Evolutionary conservation across 2,329 filamentous ascomycete species (phyloP).

Genomic region (Alternaria metachromatica): DNA sequence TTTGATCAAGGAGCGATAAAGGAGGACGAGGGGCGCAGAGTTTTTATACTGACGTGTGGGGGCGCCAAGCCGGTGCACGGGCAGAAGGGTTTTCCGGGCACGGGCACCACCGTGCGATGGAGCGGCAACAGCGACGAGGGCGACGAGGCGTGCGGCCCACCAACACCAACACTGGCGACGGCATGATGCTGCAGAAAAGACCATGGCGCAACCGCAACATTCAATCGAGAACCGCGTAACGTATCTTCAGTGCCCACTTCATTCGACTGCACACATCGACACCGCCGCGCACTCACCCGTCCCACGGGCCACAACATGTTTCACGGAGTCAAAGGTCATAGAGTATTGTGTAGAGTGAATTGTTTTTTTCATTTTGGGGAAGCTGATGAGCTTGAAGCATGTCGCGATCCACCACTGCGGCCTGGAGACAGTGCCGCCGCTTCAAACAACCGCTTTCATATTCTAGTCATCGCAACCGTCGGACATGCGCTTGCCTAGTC

Average conservation of each 20-base stretch:
- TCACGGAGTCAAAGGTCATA: neutral
- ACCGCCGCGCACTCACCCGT: neutral
- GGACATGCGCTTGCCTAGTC: constrained; percentile 19
- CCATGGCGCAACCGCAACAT: neutral
- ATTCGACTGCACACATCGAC: neutral
- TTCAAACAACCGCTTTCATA: constrained; percentile 8
- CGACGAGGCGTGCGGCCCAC: neutral
- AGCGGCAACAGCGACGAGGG: neutral
- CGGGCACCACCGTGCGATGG: neutral
- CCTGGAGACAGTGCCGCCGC: constrained; percentile 2
- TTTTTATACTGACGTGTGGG: constrained; percentile 26
- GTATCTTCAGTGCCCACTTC: neutral
- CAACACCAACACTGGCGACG: neutral
- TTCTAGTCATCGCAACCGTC: constrained; percentile 4
- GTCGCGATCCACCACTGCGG: neutral
- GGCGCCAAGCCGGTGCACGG: constrained; percentile 10
- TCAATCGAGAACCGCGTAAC: neutral
- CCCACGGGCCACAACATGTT: neutral
- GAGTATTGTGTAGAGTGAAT: neutral
- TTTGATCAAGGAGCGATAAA: constrained; percentile 63
- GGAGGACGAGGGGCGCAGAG: constrained; percentile 26
- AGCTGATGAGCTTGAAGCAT: constrained; percentile 7
- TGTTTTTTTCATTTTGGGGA: constrained; percentile 5
- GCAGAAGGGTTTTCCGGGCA: neutral
- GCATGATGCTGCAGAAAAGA: neutral